Evolutionary conservation across 2,329 filamentous ascomycete species (phyloP).

Genomic region (Penicillium sclerotiorum): DNA sequence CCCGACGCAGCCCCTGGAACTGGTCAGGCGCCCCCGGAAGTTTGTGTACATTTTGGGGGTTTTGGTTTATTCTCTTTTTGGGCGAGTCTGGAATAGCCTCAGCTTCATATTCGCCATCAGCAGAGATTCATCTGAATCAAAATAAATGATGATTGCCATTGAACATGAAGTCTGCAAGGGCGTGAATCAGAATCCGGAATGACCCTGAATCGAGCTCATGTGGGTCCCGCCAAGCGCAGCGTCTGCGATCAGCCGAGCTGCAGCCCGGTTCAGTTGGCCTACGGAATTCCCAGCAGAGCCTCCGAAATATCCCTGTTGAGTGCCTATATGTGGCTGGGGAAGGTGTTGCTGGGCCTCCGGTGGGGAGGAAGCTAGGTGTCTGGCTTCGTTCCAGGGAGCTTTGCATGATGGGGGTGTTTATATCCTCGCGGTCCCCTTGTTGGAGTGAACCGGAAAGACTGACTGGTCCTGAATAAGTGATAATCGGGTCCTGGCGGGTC

Average conservation of each 20-base stretch:
- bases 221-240: slow-evolving; percentile 27
- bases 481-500: slow-evolving; percentile 27
- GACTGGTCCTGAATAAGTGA: slow-evolving; percentile 8
- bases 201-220: slow-evolving; percentile 26
- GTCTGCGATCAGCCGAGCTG: slow-evolving; percentile 25
- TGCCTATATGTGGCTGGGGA: neutral
- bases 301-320: neutral
- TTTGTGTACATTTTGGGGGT: no score
- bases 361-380: neutral
- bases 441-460: slow-evolving; percentile 19
- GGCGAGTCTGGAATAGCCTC: no score
- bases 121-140: no score
- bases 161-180: slow-evolving; percentile 10
- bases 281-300: slow-evolving; percentile 9
- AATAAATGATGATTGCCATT: neutral
- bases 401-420: neutral
- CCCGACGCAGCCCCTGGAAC: slow-evolving; percentile 12
- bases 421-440: slow-evolving; percentile 11
- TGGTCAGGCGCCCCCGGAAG: neutral
- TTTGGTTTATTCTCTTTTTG: no score
- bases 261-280: slow-evolving; percentile 5
- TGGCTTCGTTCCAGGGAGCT: neutral
- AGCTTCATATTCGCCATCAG: neutral
- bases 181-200: slow-evolving; percentile 4
- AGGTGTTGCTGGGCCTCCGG: neutral